Percentiles rank a stretch among this genome's conserved stretches.
phyloP scores from a whole-genome alignment of 352 stramenopile genomes.

The Phytophthora cactorum region DNA sequence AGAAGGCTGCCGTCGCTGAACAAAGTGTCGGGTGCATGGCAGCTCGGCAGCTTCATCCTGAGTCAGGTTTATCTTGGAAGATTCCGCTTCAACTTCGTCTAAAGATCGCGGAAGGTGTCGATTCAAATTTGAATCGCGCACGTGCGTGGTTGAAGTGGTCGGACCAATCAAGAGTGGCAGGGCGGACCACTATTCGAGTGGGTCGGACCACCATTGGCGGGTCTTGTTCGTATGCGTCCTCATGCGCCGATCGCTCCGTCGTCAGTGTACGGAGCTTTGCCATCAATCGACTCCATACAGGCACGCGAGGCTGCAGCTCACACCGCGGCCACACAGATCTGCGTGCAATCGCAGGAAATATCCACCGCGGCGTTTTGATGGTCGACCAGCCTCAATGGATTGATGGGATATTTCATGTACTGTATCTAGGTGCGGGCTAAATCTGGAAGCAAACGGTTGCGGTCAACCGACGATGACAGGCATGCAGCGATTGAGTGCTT shows the following conservation, averaged over 20 bases:
- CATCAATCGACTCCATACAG: conserved; percentile 4
- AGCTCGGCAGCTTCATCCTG: no score
- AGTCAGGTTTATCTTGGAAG: neutral
- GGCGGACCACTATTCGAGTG: neutral
- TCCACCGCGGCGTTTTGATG: conserved; percentile 18
- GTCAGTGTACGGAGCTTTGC: conserved; percentile 5
- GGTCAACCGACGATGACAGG: neutral
- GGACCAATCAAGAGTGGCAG: conserved; percentile 12
- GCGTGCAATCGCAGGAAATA: conserved; percentile 21
- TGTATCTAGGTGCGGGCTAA: conserved; percentile 10
- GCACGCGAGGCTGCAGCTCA: conserved; percentile 13
- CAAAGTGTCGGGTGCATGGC: no score
- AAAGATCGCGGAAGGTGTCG: conserved; percentile 1
- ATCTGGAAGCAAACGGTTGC: conserved; percentile 4
- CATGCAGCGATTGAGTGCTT: neutral
- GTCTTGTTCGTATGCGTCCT: no score
- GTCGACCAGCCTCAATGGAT: conserved; percentile 19
- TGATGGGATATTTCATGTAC: conserved; percentile 4
- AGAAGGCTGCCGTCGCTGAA: no score
- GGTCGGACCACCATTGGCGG: neutral
- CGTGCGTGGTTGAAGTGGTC: conserved; percentile 22
- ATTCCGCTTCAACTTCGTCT: neutral
- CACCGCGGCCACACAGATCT: conserved; percentile 1
- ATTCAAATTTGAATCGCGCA: conserved; percentile 16
- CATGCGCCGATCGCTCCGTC: conserved; percentile 1